Evolutionary conservation across 352 stramenopile species (phyloP).

Genomic region (Globisporangium iwayamae): DNA sequence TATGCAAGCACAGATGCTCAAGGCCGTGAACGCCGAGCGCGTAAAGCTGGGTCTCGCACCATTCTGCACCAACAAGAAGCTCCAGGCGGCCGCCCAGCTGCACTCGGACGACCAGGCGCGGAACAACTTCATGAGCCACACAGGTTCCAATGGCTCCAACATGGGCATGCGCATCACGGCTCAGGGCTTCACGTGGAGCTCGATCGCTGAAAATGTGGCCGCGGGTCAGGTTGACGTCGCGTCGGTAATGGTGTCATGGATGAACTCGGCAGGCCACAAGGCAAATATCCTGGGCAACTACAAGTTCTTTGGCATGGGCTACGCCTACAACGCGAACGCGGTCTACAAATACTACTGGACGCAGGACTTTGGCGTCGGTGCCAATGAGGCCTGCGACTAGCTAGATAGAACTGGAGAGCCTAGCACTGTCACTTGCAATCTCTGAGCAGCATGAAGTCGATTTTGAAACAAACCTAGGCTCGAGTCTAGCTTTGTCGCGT

Average conservation of each 20-base stretch:
- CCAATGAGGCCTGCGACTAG: background rate
- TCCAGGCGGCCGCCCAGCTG: slow-evolving; percentile 21
- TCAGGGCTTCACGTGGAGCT: slow-evolving; percentile 22
- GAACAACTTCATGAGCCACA: slow-evolving; percentile 29
- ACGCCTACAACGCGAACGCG: slow-evolving; percentile 35
- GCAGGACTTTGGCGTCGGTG: slow-evolving; percentile 39
- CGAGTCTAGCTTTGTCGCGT: background rate
- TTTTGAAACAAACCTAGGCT: background rate
- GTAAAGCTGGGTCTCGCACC: slow-evolving; percentile 5
- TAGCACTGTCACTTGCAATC: background rate
- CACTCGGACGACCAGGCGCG: slow-evolving; percentile 28
- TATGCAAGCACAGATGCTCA: slow-evolving; percentile 17
- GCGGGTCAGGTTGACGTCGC: slow-evolving; percentile 19
- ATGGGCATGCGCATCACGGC: slow-evolving; percentile 20
- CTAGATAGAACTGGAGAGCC: background rate
- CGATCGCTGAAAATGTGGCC: slow-evolving; percentile 19
- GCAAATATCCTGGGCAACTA: slow-evolving; percentile 19
- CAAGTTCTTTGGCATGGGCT: slow-evolving; percentile 35
- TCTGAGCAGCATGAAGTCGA: background rate
- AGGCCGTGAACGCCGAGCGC: slow-evolving; percentile 18
- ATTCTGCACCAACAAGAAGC: slow-evolving; percentile 28
- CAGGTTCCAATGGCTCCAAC: slow-evolving; percentile 20
- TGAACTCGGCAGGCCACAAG: background rate
- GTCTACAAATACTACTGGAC: slow-evolving; percentile 53
- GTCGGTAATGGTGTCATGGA: slow-evolving; percentile 17